Evolutionary conservation across 2,329 filamentous ascomycete species (phyloP), one percentile per base, ranked within the genome.

Genomic region (Claviceps quebecensis): DNA sequence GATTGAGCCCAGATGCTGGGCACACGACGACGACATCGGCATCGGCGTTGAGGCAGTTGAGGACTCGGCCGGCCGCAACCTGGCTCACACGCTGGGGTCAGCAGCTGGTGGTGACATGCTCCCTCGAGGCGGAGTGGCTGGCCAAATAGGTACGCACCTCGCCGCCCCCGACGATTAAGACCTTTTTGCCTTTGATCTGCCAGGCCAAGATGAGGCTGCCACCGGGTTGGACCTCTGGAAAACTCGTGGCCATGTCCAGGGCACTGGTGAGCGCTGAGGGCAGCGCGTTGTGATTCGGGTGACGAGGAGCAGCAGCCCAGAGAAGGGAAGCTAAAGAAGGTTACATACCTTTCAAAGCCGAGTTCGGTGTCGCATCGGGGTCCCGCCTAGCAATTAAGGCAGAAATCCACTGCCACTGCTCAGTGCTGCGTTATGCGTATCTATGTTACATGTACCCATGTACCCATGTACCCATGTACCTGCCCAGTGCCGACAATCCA

Each of bases 141-240:
- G 43, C 19, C 17, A 23, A 17, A 34, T 11, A 11, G 43, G 22
- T 36, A 41, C 78, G 59, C 72, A 95, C 91, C 77, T 97, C 91
- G 67, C 93, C 93, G 60, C 93, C 93, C 57, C 93, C 93, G 7
- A 98, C 81, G 4, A 98, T 86, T n/a, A 98, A 72, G 16, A 97
- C 84, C 57, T 82, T 81, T 69, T 94, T 96, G 67, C 84, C 83
- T 64, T 82, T 85, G 61, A 95, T 83, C 71, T 97, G 93, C 90
- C 91, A 98, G 63, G 93, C 93, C 49, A 98, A 73, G 56, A 98
- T 93, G 57, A 98, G 72, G 55, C 91, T 97, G 53, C 90, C 93
- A 49, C 91, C 91, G 52, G 88, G 87, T 68, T 96, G 83, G 29
- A 97, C 80, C 56, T 84, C 75, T 52, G 90, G 88, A 63, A 86